Evolutionary conservation across 2,329 filamentous ascomycete genomes (phyloP).

Genomic region (Colletotrichum sojae): DNA sequence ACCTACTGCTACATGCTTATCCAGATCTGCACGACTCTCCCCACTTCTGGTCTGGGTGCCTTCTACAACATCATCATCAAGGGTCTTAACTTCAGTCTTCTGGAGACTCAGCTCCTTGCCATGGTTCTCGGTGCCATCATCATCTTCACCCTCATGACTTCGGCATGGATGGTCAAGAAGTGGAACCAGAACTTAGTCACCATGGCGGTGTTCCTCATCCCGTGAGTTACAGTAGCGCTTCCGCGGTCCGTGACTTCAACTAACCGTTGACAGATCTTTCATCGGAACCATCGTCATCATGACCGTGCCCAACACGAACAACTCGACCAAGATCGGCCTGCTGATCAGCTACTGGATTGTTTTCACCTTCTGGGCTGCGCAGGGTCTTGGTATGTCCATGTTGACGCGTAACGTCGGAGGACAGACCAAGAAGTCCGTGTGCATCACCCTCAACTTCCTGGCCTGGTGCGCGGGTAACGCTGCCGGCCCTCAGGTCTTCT

Average conservation of each 20-base stretch:
- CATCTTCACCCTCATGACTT: slow-evolving; percentile 28
- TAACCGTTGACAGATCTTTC: slow-evolving; percentile 20
- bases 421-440: slow-evolving; percentile 55
- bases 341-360: slow-evolving; percentile 26
- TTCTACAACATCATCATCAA: slow-evolving; percentile 46
- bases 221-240: slow-evolving; percentile 7
- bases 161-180: slow-evolving; percentile 22
- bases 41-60: slow-evolving; percentile 44
- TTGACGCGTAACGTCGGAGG: slow-evolving; percentile 31
- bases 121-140: slow-evolving; percentile 42
- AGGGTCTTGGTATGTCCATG: slow-evolving; percentile 44
- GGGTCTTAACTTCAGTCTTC: slow-evolving; percentile 45
- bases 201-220: slow-evolving; percentile 31
- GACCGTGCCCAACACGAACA: slow-evolving; percentile 24
- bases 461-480: slow-evolving; percentile 56
- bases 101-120: slow-evolving; percentile 46
- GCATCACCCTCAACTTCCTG: slow-evolving; percentile 54
- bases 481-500: slow-evolving; percentile 54
- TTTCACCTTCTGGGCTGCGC: slow-evolving; percentile 23
- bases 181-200: slow-evolving; percentile 41
- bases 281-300: slow-evolving; percentile 29
- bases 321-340: background rate
- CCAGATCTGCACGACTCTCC: slow-evolving; percentile 43
- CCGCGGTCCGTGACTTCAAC: background rate
- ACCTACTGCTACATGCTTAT: slow-evolving; percentile 31